Percentiles rank a stretch among this genome's conserved stretches.
phyloP scores from a whole-genome alignment of 1,284 basidiomycete species.

The Marasmius tenuissimus region DNA sequence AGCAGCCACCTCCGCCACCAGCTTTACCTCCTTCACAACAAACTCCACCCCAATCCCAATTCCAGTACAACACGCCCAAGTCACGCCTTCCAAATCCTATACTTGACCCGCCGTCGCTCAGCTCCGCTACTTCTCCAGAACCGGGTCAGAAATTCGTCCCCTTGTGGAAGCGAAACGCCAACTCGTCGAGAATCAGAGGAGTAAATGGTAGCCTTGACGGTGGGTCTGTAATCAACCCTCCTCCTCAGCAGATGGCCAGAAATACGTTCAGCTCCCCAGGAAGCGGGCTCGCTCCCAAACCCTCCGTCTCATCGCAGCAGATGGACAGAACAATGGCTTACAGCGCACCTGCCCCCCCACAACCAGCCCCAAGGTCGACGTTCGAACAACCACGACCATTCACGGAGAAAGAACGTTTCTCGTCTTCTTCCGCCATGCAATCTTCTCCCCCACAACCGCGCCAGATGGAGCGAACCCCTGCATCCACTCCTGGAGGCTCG shows the following conservation, averaged over 20 bases:
- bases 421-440: neutral
- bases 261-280: neutral
- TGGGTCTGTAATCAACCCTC: neutral
- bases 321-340: neutral
- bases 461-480: neutral
- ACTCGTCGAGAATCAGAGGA: neutral
- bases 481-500: neutral
- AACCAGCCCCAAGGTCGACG: neutral
- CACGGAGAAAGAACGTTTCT: neutral
- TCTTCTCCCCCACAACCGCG: neutral
- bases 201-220: neutral
- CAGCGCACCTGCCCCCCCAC: neutral
- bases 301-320: neutral
- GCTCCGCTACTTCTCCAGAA: neutral
- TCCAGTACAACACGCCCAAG: neutral
- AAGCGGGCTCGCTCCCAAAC: neutral
- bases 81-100: neutral
- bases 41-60: neutral
- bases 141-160: conserved; percentile 4
- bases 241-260: neutral
- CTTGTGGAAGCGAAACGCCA: neutral
- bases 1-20: neutral
- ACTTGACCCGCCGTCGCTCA: neutral
- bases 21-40: neutral
- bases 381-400: neutral